Percentiles rank a stretch among this genome's conserved stretches.
phyloP scores from a whole-genome alignment of 306 rosid genomes.

The Inga oerstediana region DNA sequence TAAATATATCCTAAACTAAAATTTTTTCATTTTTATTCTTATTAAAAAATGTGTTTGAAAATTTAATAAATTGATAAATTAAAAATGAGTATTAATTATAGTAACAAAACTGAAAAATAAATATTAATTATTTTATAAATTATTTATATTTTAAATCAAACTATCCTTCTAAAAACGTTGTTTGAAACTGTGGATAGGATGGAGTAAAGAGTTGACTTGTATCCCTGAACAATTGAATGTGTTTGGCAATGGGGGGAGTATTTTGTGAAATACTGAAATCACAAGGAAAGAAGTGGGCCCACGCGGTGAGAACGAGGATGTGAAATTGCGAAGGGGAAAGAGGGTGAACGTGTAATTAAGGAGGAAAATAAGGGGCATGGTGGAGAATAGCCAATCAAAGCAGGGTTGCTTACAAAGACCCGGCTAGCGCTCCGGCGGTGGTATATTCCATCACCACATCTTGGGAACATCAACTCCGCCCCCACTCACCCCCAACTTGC shows the following conservation, averaged over 20 bases:
- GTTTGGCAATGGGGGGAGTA: not conserved
- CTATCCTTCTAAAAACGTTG: no score
- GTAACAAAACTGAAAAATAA: no score
- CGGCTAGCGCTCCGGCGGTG: not conserved
- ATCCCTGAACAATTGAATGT: not conserved
- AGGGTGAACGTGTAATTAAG: not conserved
- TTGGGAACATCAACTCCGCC: not conserved
- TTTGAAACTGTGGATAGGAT: no score
- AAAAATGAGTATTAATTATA: no score
- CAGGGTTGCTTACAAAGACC: not conserved
- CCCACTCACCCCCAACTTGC: not conserved
- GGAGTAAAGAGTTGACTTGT: not conserved
- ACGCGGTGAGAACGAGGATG: not conserved
- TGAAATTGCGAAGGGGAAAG: not conserved
- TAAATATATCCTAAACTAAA: no score
- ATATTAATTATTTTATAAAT: no score
- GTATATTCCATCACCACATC: not conserved
- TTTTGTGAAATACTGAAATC: not conserved
- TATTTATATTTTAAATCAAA: no score
- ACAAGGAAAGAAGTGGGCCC: not conserved
- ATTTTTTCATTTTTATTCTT: no score
- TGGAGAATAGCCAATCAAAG: not conserved
- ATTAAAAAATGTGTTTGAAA: no score
- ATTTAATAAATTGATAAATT: no score
- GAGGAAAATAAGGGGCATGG: not conserved